Percentiles rank a stretch among this genome's conserved stretches.
Evolutionary conservation across 441 rosid species (phyloP).

Genomic region (Aquilaria agallochum): DNA sequence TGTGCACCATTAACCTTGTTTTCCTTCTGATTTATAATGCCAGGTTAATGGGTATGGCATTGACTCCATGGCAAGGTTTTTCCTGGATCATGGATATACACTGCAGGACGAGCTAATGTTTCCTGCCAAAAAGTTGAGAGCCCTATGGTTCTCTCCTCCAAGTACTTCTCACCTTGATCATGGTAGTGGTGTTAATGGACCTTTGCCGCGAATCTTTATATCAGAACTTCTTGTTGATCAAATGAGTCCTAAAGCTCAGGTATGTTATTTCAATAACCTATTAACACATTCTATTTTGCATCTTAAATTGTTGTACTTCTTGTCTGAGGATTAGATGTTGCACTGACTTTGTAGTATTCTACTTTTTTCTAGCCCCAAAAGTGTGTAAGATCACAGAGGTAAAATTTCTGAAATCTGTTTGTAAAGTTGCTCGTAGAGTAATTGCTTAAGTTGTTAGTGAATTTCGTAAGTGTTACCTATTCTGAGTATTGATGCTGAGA

Average conservation of each 20-base stretch:
- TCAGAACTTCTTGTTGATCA: constrained; percentile 90
- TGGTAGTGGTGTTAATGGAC: constrained; percentile 64
- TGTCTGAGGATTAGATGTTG: too few relatives aligned
- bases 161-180: constrained; percentile 23
- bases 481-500: too few relatives aligned
- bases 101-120: constrained; percentile 74
- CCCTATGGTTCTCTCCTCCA: constrained; percentile 96
- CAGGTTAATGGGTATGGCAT: constrained; percentile 82
- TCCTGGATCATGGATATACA: constrained; percentile 81
- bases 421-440: too few relatives aligned
- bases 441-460: too few relatives aligned
- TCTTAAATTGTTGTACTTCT: background rate
- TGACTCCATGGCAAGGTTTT: constrained; percentile 69
- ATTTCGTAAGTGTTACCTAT: too few relatives aligned
- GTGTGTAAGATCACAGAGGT: too few relatives aligned
- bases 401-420: too few relatives aligned
- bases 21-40: constrained; percentile 6
- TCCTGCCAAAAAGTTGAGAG: constrained; percentile 87
- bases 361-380: too few relatives aligned
- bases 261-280: constrained; percentile 13
- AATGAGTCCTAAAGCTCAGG: constrained; percentile 77
- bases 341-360: too few relatives aligned
- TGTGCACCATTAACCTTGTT: constrained; percentile 4
- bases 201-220: constrained; percentile 83
- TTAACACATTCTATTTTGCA: background rate